These are phyloP conservation scores for Hyphopichia burtonii DNA, from an alignment of 1,139 yeast species.

Conservation along the genomic window DNA sequence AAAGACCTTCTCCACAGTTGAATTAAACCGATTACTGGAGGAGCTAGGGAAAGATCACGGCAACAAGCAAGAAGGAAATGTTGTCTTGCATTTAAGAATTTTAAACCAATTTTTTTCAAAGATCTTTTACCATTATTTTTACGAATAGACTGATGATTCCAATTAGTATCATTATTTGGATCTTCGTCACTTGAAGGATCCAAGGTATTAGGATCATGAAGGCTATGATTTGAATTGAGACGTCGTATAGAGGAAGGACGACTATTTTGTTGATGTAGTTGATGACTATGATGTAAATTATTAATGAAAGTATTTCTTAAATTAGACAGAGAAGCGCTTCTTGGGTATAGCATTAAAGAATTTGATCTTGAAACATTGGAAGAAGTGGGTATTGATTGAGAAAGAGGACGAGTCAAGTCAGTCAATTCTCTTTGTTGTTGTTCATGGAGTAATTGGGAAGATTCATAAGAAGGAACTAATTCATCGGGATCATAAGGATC, in stretches of 20 bases:
- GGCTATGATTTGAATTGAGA: background rate
- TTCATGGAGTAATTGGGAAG: slow-evolving; percentile 38
- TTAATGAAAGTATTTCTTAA: background rate
- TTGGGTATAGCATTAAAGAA: slow-evolving; percentile 8
- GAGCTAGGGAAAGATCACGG: slow-evolving; percentile 69
- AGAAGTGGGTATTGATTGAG: slow-evolving; percentile 9
- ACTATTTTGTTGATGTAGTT: background rate
- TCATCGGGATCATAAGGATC: slow-evolving; percentile 34
- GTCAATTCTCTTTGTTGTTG: slow-evolving; percentile 5
- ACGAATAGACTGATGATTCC: slow-evolving; percentile 3
- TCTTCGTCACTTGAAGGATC: background rate
- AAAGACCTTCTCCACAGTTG: slow-evolving; percentile 53
- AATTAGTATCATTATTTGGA: background rate
- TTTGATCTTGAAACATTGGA: slow-evolving; percentile 13
- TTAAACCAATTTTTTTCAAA: slow-evolving; percentile 60
- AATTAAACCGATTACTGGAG: slow-evolving; percentile 58
- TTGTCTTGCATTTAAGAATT: slow-evolving; percentile 70
- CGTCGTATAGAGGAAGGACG: background rate
- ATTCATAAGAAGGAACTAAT: slow-evolving; percentile 45
- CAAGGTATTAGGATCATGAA: background rate
- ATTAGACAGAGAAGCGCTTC: background rate
- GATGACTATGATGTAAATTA: background rate
- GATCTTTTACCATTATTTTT: slow-evolving; percentile 13
- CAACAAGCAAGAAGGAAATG: slow-evolving; percentile 73
- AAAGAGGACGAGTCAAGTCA: background rate